Evolutionary conservation across 352 stramenopile genomes (phyloP), one percentile per base, ranked within the genome.

Genomic region (Phytophthora pistaciae): DNA sequence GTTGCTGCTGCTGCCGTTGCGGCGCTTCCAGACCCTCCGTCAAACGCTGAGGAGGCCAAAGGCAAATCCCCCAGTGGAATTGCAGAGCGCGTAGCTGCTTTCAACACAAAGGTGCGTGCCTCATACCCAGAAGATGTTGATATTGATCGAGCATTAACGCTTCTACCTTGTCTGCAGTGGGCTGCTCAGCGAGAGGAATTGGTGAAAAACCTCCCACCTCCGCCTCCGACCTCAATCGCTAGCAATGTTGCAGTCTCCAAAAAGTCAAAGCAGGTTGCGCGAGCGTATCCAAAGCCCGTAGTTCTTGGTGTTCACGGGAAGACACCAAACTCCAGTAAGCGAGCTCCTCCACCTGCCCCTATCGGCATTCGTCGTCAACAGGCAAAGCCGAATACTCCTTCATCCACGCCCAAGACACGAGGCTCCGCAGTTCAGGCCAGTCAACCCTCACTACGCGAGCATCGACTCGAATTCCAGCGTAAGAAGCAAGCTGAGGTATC

Each of bases 1-100:
- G 29, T 36, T 50, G 67, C 66, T 64, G 64, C 55, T 5, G 50
- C 56, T 23, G 68, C 70, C 33, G 65, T 74, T 48, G 71, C 60
- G 53, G 66, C 71, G n/a, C 60, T 78, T 42, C 61, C 61, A 46
- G 60, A 75, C 8, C 71, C 71, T 38, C 71, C 66, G 16, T 27
- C 46, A 27, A 46, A 59, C n/a, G 25, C 29, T 8, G 65, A 72
- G 11, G 18, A 3, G 31, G 29, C 16, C 31, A 48, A 48, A 67
- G 57, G 16, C 10, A 65, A 44, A 36, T 2, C 31, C 48, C 29
- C 18, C 7, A 42, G 49, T 21, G 25, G 42, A 23, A 56, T 75
- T n/a, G 60, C 71, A 18, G 75, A 88, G 38, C 79, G 84, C 8
- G 74, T 89, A 38, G 79, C 80, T n/a, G 78, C 70, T 14, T 93